phyloP scores from a whole-genome alignment of 179 eudicot genomes.

The Sideroxylon spinosum region DNA sequence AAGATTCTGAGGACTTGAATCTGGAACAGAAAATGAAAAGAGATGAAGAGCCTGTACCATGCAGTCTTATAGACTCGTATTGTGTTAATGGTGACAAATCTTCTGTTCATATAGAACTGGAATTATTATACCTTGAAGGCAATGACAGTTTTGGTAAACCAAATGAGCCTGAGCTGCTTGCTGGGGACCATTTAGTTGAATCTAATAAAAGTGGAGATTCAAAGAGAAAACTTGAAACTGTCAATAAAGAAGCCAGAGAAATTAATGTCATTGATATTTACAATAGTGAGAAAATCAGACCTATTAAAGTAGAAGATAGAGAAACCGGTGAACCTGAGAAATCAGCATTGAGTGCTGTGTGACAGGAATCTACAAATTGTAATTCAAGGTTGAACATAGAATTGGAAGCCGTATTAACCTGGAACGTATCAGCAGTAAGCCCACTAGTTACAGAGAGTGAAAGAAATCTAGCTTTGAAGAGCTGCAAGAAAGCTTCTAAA shows the following conservation, averaged over 20 bases:
- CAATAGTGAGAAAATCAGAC: not conserved
- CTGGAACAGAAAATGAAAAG: not conserved
- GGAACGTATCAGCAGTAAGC: not conserved
- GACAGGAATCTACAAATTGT: not conserved
- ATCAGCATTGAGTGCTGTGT: not conserved
- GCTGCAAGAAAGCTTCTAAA: not conserved
- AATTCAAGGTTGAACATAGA: not conserved
- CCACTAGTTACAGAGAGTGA: not conserved
- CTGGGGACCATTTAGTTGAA: conserved; percentile 1
- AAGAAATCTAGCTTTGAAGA: not conserved
- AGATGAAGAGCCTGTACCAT: not conserved
- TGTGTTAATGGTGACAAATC: not conserved
- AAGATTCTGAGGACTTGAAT: not conserved
- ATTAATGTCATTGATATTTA: not conserved
- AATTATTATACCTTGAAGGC: not conserved
- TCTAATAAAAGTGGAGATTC: not conserved
- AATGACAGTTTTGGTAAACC: not conserved
- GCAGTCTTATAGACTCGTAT: not conserved
- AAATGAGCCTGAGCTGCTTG: not conserved
- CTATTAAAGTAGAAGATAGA: not conserved
- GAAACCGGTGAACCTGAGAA: not conserved
- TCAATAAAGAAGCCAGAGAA: not conserved
- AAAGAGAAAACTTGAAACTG: not conserved
- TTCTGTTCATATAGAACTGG: not conserved
- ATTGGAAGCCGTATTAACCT: not conserved